Evolutionary conservation across 2,329 filamentous ascomycete species (phyloP).

Genomic region (Biscogniauxia mediterranea): DNA sequence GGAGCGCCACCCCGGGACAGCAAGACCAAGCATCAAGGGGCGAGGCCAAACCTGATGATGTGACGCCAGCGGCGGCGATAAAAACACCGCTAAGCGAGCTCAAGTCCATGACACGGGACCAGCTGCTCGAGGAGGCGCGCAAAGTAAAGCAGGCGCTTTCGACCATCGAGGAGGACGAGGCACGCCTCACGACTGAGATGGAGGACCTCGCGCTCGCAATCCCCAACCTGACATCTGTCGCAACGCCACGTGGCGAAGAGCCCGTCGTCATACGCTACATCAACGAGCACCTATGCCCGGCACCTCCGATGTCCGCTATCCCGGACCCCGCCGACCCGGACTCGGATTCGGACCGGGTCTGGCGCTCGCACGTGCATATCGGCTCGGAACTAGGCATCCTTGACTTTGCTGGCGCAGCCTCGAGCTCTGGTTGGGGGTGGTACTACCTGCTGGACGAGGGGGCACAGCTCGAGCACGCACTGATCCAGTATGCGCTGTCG

Average conservation of each 20-base stretch:
- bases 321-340: slow-evolving; percentile 16
- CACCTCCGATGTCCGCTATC: slow-evolving; percentile 26
- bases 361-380: slow-evolving; percentile 81
- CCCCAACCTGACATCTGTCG: slow-evolving; percentile 78
- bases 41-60: slow-evolving; percentile 20
- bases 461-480: slow-evolving; percentile 89
- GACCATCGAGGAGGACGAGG: slow-evolving; percentile 60
- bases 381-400: slow-evolving; percentile 84
- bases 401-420: slow-evolving; percentile 79
- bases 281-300: slow-evolving; percentile 60
- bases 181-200: slow-evolving; percentile 62
- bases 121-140: slow-evolving; percentile 63
- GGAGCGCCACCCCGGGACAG: neutral
- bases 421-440: slow-evolving; percentile 94
- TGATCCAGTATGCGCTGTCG: slow-evolving; percentile 80
- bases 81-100: slow-evolving; percentile 24
- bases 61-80: slow-evolving; percentile 22
- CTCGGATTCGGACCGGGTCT: slow-evolving; percentile 44
- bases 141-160: slow-evolving; percentile 62
- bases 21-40: slow-evolving; percentile 7
- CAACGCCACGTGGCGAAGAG: slow-evolving; percentile 70
- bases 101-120: slow-evolving; percentile 40
- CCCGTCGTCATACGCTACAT: slow-evolving; percentile 72
- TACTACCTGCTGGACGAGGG: slow-evolving; percentile 94
- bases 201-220: slow-evolving; percentile 71